phyloP scores from a whole-genome alignment of 257 asterid genomes.

The Nicotiana sylvestris region DNA sequence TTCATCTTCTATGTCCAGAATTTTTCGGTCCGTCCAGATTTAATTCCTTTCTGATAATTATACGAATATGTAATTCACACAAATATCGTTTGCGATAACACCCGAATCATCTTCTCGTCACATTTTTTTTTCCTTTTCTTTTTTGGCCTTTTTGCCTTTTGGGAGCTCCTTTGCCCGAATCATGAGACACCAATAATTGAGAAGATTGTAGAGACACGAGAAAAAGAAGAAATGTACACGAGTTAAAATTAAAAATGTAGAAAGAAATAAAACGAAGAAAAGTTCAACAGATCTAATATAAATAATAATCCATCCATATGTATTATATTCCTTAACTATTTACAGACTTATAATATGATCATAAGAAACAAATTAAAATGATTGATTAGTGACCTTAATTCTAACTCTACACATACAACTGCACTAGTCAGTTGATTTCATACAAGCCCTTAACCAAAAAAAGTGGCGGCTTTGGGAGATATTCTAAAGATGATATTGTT shows the following conservation, averaged over 20 bases:
- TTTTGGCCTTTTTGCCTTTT: constrained; percentile 1
- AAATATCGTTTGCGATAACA: background rate
- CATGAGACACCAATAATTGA: constrained; percentile 10
- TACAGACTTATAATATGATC: constrained; percentile 7
- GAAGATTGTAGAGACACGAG: background rate
- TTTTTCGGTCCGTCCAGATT: background rate
- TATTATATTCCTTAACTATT: constrained; percentile 8
- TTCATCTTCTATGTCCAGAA: background rate
- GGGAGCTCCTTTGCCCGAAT: background rate
- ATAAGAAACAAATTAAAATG: constrained; percentile 8
- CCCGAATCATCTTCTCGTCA: background rate
- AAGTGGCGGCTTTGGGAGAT: constrained; percentile 14
- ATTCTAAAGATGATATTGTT: background rate
- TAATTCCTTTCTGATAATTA: constrained; percentile 7
- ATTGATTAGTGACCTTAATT: constrained; percentile 16
- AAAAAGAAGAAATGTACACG: background rate
- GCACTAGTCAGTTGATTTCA: constrained; percentile 13
- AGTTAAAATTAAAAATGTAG: background rate
- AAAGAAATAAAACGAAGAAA: background rate
- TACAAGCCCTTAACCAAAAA: constrained; percentile 19
- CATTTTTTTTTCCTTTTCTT: background rate
- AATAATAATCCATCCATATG: constrained; percentile 7
- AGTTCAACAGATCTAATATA: background rate
- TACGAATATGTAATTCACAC: background rate
- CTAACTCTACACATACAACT: background rate